A percentile compares a stretch with the other conserved stretches of the same genome.
Conservation (phyloP, 371 early-diverging fungal genomes). For the Chytridium lagenaria region DNA sequence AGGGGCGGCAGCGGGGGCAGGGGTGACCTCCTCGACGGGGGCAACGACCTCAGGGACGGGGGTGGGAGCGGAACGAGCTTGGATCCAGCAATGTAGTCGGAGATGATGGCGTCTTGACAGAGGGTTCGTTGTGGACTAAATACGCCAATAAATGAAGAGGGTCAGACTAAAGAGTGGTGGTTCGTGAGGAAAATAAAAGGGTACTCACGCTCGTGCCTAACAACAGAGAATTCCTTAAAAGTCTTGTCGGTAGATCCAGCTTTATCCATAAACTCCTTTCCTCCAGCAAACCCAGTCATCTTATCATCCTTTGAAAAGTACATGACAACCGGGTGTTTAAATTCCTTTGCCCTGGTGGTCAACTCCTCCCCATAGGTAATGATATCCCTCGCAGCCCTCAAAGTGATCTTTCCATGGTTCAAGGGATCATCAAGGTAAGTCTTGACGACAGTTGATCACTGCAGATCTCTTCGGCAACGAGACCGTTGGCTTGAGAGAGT, state of each 20-base stretch:
- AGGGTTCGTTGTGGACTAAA: constrained; percentile 39
- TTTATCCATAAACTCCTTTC: constrained; percentile 18
- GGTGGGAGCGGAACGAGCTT: constrained; percentile 10
- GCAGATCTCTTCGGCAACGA: constrained; percentile 27
- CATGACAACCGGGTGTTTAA: constrained; percentile 33
- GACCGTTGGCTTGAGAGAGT: constrained; percentile 31
- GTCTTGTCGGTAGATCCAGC: constrained; percentile 31
- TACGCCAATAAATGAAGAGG: not conserved
- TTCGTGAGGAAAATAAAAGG: not conserved
- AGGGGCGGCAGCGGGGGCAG: not conserved
- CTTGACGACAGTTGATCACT: constrained; percentile 17
- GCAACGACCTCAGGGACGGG: not conserved
- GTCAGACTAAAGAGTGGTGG: not conserved
- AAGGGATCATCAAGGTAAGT: constrained; percentile 31
- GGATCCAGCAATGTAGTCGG: constrained; percentile 44
- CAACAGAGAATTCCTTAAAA: constrained; percentile 24
- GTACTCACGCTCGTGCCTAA: constrained; percentile 35
- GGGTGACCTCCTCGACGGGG: not conserved
- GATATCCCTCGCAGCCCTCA: constrained; percentile 34
- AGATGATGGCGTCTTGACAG: constrained; percentile 26
- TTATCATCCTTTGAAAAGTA: constrained; percentile 30
- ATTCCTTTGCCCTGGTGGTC: constrained; percentile 19
- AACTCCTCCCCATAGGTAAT: constrained; percentile 16
- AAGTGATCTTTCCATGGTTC: constrained; percentile 30
- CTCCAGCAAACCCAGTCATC: constrained; percentile 25